Percentiles rank a stretch among this genome's conserved stretches.
These are phyloP conservation scores for Serendipita sp. DNA, from an alignment of 768 basidiomycete species.

Conservation along the genomic window DNA sequence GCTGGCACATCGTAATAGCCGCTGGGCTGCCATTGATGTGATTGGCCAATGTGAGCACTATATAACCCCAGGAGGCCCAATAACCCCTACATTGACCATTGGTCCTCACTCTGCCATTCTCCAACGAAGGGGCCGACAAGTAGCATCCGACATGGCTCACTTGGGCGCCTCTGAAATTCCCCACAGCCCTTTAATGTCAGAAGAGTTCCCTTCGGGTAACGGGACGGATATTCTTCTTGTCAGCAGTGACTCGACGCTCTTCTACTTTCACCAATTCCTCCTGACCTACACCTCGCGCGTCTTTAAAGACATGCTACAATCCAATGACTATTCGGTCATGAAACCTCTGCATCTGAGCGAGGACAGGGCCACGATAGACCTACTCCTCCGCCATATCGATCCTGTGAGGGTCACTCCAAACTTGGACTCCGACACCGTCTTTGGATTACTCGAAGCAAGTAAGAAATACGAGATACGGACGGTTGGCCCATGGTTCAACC, in stretches of 20 bases:
- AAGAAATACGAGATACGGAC: slow-evolving; percentile 12
- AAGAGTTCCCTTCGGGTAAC: not conserved
- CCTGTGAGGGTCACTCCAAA: slow-evolving; percentile 9
- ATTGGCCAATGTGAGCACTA: no score
- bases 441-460: slow-evolving; percentile 11
- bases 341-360: slow-evolving; percentile 12
- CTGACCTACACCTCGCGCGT: slow-evolving; percentile 19
- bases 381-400: slow-evolving; percentile 14
- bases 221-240: slow-evolving; percentile 2
- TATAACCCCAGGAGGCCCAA: no score
- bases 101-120: no score
- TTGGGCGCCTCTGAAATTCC: no score
- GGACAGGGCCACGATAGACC: slow-evolving; percentile 10
- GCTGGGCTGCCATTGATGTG: no score
- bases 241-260: not conserved
- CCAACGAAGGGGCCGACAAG: no score
- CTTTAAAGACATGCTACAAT: slow-evolving; percentile 21
- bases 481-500: not conserved
- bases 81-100: no score
- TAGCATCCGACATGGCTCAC: no score
- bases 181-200: not conserved
- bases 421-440: not conserved
- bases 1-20: no score
- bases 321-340: slow-evolving; percentile 11
- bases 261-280: not conserved